Evolutionary conservation across 306 rosid species (phyloP).

Genomic region (Clitoria ternatea): DNA sequence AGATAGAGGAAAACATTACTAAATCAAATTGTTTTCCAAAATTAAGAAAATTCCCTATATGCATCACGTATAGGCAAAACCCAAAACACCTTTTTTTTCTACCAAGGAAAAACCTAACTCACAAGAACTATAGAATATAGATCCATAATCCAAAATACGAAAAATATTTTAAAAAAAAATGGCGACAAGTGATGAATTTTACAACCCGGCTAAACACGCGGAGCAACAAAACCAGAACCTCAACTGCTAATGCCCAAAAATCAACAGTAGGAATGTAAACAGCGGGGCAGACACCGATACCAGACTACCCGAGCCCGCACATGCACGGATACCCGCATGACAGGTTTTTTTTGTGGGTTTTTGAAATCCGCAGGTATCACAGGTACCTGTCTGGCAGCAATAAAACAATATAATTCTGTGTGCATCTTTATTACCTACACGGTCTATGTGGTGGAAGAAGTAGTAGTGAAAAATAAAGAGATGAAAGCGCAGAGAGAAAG

Average conservation of each 20-base stretch:
- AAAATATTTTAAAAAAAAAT: neutral
- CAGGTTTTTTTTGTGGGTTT: no score
- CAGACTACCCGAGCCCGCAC: no score
- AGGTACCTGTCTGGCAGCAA: no score
- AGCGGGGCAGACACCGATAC: no score
- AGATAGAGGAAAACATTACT: neutral
- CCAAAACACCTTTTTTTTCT: neutral
- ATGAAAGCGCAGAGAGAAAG: no score
- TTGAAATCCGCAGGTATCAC: no score
- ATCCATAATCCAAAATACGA: neutral
- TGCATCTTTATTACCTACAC: no score
- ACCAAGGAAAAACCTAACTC: neutral
- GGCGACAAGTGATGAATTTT: neutral
- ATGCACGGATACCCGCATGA: no score
- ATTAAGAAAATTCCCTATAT: neutral
- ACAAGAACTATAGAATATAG: neutral
- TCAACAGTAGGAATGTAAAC: no score
- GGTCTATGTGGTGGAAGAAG: no score
- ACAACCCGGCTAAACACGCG: neutral
- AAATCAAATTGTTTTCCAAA: neutral
- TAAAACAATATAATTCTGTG: no score
- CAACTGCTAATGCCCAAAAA: neutral
- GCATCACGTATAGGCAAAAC: neutral
- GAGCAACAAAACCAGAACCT: neutral
- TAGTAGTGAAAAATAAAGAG: no score